phyloP scores from a whole-genome alignment of 345 rosid species.

The Camelina hispida region DNA sequence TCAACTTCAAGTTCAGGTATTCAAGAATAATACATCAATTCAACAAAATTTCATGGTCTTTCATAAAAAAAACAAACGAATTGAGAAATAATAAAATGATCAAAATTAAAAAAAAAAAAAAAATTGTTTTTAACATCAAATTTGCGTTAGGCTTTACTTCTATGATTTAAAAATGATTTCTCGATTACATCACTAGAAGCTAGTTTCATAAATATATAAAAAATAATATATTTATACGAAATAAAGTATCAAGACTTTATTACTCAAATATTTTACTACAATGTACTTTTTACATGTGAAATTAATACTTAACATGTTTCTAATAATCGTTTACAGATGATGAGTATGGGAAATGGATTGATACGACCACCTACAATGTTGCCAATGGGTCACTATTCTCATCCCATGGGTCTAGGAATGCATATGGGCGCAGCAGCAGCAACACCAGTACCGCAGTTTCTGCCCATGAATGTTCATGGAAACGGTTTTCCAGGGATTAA shows the following conservation, averaged over 20 bases:
- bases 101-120: no score
- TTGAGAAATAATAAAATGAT: not conserved
- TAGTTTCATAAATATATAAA: no score
- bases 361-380: slow-evolving; percentile 43
- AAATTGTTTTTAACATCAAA: no score
- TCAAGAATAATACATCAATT: slow-evolving; percentile 2
- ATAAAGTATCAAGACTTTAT: no score
- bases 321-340: slow-evolving; percentile 49
- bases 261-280: not conserved
- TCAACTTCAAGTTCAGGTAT: slow-evolving; percentile 83
- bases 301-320: slow-evolving; percentile 4
- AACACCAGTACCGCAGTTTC: slow-evolving; percentile 14
- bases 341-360: slow-evolving; percentile 57
- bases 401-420: slow-evolving; percentile 28
- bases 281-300: not conserved
- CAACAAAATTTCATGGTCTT: slow-evolving; percentile 7
- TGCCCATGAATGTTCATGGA: slow-evolving; percentile 30
- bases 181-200: no score
- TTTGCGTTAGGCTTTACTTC: no score
- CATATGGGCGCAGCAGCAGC: slow-evolving; percentile 17
- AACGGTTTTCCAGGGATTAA: not conserved
- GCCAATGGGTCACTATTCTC: slow-evolving; percentile 36
- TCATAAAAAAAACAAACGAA: not conserved
- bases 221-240: no score
- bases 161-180: no score